Conservation (phyloP, 352 stramenopile species). For the Pythium rhizo-oryzae region DNA sequence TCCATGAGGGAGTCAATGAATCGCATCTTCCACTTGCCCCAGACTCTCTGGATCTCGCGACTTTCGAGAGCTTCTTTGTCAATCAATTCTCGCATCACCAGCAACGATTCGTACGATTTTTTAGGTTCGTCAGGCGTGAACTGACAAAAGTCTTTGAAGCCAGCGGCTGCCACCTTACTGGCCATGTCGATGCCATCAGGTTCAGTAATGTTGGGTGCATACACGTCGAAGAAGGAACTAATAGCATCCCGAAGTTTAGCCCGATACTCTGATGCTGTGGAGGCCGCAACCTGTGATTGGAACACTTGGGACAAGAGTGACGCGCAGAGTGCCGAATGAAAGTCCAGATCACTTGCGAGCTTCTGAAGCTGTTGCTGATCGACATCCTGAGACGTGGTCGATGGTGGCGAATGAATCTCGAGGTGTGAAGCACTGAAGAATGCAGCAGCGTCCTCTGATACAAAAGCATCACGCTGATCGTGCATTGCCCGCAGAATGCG, state of each 20-base stretch:
- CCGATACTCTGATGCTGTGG: constrained; percentile 1
- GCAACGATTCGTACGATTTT: constrained; percentile 21
- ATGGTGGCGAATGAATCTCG: background rate
- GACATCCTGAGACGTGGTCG: background rate
- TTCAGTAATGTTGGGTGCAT: background rate
- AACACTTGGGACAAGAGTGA: constrained; percentile 9
- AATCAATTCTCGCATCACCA: constrained; percentile 7
- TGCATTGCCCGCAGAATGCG: constrained; percentile 15
- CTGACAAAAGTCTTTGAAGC: constrained; percentile 28
- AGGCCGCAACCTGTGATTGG: constrained; percentile 11
- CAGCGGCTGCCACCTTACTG: no score
- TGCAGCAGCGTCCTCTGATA: constrained; percentile 9
- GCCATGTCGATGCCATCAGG: background rate
- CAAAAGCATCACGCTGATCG: background rate
- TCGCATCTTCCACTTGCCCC: constrained; percentile 26
- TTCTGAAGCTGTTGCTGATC: constrained; percentile 17
- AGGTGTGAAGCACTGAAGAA: constrained; percentile 22
- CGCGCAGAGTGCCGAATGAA: background rate
- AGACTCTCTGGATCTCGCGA: constrained; percentile 11
- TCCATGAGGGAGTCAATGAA: constrained; percentile 30
- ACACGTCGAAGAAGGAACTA: background rate
- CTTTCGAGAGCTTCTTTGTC: constrained; percentile 10
- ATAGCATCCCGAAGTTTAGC: background rate
- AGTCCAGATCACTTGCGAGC: constrained; percentile 15
- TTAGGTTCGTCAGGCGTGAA: background rate